Conservation (phyloP, 2,329 filamentous ascomycete species). For the Ceratocystis lukuohia region DNA sequence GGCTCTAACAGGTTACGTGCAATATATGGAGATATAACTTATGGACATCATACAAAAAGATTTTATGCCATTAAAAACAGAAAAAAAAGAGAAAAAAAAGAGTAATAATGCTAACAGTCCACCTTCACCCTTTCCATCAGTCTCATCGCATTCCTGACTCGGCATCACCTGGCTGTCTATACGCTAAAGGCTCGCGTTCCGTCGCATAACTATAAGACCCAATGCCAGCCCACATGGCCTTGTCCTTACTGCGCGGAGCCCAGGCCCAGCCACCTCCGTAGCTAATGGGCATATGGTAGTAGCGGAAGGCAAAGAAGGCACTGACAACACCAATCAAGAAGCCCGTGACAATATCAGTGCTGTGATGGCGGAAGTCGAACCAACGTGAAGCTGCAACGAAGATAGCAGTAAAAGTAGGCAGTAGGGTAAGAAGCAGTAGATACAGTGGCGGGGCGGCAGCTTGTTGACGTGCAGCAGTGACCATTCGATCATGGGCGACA, state of each 20-base stretch:
- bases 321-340: conserved; percentile 59
- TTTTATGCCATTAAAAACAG: not conserved
- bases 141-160: conserved; percentile 13
- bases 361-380: conserved; percentile 79
- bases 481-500: conserved; percentile 28
- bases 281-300: conserved; percentile 49
- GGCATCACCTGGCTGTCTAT: conserved; percentile 10
- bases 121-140: not conserved
- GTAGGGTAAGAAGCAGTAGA: conserved; percentile 53
- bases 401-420: conserved; percentile 61
- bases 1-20: no score
- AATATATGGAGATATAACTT: no score
- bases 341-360: conserved; percentile 86
- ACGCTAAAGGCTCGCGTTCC: conserved; percentile 25
- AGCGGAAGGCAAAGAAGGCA: conserved; percentile 64
- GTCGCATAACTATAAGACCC: conserved; percentile 46
- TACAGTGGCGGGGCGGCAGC: conserved; percentile 75
- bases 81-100: not conserved
- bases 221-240: conserved; percentile 68
- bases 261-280: conserved; percentile 81
- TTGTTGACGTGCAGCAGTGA: conserved; percentile 49
- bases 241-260: conserved; percentile 58
- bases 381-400: conserved; percentile 79
- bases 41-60: not conserved
- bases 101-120: not conserved